phyloP scores from a whole-genome alignment of 495 filamentous ascomycete genomes.

The Penicillium pulvis region DNA sequence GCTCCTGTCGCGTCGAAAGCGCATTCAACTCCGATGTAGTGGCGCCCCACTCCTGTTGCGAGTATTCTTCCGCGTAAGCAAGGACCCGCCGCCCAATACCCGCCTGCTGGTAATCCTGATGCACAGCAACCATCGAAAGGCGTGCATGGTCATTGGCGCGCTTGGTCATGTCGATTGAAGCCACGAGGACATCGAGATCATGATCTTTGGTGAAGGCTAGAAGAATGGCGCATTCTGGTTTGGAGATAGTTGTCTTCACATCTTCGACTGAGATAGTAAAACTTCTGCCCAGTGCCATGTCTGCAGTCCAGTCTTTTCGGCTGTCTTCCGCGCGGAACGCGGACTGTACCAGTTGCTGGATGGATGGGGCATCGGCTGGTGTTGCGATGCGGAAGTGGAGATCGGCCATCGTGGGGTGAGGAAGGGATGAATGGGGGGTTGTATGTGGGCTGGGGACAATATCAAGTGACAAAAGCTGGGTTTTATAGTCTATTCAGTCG shows the following conservation, averaged over 20 bases:
- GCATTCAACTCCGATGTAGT: constrained; percentile 38
- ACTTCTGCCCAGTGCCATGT: constrained; percentile 33
- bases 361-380: constrained; percentile 25
- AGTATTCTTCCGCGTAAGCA: constrained; percentile 42
- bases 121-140: constrained; percentile 46
- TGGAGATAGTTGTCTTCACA: constrained; percentile 40
- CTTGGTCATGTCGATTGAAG: constrained; percentile 36
- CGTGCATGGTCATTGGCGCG: constrained; percentile 27
- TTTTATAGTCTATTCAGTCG: not conserved
- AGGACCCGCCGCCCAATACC: constrained; percentile 45
- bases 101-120: constrained; percentile 33
- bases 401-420: constrained; percentile 3
- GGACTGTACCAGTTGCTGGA: constrained; percentile 39
- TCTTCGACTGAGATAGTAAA: constrained; percentile 31
- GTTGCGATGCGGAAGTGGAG: constrained; percentile 35
- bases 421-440: not conserved
- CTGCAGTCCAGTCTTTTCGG: constrained; percentile 41
- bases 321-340: constrained; percentile 45
- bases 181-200: constrained; percentile 25
- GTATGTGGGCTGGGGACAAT: not conserved
- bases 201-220: constrained; percentile 25
- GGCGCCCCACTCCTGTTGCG: constrained; percentile 30
- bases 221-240: constrained; percentile 38
- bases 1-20: constrained; percentile 37
- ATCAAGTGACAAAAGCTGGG: not conserved